These are phyloP conservation scores for Aspergillus cejpii DNA, from an alignment of 2,329 filamentous ascomycete species.

Conservation along the genomic window DNA sequence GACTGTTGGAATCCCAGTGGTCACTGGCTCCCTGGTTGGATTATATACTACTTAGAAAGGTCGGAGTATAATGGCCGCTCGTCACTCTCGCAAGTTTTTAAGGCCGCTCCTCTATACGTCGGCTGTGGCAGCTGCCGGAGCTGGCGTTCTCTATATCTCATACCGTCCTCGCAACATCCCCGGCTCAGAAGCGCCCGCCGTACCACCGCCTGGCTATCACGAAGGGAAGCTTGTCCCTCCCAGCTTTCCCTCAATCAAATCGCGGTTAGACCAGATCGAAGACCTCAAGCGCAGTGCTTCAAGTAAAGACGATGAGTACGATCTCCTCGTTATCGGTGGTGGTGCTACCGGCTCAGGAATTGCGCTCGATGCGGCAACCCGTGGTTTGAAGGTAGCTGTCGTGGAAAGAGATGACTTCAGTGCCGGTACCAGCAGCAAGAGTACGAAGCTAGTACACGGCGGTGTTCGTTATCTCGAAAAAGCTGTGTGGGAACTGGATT, in stretches of 20 bases:
- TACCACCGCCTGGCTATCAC: slow-evolving; percentile 57
- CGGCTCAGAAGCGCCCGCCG: slow-evolving; percentile 54
- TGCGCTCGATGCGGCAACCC: slow-evolving; percentile 71
- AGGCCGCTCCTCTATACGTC: slow-evolving; percentile 55
- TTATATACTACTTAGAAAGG: too few species aligned
- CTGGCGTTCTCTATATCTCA: slow-evolving; percentile 53
- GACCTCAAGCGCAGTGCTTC: slow-evolving; percentile 44
- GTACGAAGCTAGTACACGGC: slow-evolving; percentile 79
- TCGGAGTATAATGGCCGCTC: slow-evolving; percentile 31
- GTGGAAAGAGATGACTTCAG: slow-evolving; percentile 81
- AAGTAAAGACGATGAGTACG: slow-evolving; percentile 50
- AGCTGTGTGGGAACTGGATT: slow-evolving; percentile 77
- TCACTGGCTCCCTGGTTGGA: too few species aligned
- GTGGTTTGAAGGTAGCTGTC: slow-evolving; percentile 70
- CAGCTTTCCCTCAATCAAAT: slow-evolving; percentile 47
- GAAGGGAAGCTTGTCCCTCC: slow-evolving; percentile 53
- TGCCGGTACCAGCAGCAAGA: slow-evolving; percentile 76
- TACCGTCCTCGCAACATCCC: slow-evolving; percentile 60
- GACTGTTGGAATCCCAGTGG: too few species aligned
- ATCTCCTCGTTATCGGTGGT: slow-evolving; percentile 70
- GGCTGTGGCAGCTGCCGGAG: slow-evolving; percentile 49
- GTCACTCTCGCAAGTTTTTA: slow-evolving; percentile 46
- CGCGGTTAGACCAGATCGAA: slow-evolving; percentile 46
- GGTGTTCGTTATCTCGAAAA: slow-evolving; percentile 82
- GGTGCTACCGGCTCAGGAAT: slow-evolving; percentile 75